A percentile compares a stretch with the other conserved stretches of the same genome.
These are phyloP conservation scores for Drechmeria coniospora DNA, from an alignment of 2,329 filamentous ascomycete species.

Conservation along the genomic window DNA sequence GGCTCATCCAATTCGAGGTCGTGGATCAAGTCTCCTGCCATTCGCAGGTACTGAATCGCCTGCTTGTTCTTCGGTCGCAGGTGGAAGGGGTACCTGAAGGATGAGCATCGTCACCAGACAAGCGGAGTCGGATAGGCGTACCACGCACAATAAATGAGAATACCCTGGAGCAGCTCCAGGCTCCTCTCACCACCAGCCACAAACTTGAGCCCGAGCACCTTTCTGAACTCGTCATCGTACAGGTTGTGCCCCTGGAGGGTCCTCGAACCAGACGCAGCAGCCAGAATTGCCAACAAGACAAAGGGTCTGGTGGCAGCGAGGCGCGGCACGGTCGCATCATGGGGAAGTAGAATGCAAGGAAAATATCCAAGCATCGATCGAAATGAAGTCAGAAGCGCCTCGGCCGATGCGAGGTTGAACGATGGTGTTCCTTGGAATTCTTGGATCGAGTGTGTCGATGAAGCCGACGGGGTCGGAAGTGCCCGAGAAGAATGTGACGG, in stretches of 20 bases:
- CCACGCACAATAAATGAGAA: constrained; percentile 43
- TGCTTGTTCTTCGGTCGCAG: constrained; percentile 35
- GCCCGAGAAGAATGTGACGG: constrained; percentile 9
- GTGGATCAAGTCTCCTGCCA: constrained; percentile 32
- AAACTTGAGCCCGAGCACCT: constrained; percentile 39
- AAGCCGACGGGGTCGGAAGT: constrained; percentile 13
- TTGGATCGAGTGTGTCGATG: constrained; percentile 16
- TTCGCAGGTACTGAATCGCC: constrained; percentile 32
- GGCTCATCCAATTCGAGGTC: constrained; percentile 35
- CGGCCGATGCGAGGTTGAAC: constrained; percentile 40
- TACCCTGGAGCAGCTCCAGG: constrained; percentile 39
- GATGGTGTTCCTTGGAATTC: constrained; percentile 30
- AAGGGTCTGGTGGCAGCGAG: constrained; percentile 34
- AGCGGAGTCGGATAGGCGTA: constrained; percentile 13
- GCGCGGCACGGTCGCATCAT: constrained; percentile 24
- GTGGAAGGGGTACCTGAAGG: constrained; percentile 38
- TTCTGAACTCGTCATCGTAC: constrained; percentile 43
- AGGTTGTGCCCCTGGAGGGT: constrained; percentile 35
- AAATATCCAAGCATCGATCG: constrained; percentile 25
- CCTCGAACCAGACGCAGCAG: constrained; percentile 29
- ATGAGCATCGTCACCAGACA: constrained; percentile 1
- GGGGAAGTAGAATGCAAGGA: constrained; percentile 26
- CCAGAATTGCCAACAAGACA: constrained; percentile 36
- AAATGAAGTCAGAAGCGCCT: constrained; percentile 28
- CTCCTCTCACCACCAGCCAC: constrained; percentile 41